These are phyloP conservation scores for Ustilago crameri DNA, from an alignment of 1,284 basidiomycete species.

Conservation along the genomic window DNA sequence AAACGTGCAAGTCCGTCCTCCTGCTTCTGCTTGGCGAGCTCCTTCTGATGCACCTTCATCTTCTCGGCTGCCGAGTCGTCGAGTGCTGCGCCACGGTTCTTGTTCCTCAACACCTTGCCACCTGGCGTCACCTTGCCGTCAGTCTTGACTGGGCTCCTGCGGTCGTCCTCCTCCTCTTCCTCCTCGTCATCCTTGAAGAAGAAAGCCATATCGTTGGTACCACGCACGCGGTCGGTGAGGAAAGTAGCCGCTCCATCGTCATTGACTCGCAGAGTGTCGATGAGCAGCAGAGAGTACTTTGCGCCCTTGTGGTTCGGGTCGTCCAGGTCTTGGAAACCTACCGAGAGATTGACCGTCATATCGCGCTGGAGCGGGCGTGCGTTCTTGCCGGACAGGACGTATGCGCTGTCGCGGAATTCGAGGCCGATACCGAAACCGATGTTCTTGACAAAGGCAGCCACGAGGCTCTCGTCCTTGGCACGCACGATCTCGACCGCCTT, in stretches of 20 bases:
- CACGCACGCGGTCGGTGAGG: constrained; percentile 78
- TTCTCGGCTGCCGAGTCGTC: constrained; percentile 76
- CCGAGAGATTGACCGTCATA: constrained; percentile 85
- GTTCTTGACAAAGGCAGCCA: constrained; percentile 86
- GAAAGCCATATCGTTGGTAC: constrained; percentile 83
- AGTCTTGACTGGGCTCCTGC: constrained; percentile 45
- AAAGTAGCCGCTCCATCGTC: constrained; percentile 73
- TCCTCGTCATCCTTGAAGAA: constrained; percentile 73
- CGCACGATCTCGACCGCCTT: constrained; percentile 79
- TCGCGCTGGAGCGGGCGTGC: constrained; percentile 77
- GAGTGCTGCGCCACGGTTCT: constrained; percentile 80
- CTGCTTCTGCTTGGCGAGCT: constrained; percentile 83
- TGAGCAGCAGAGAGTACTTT: constrained; percentile 89
- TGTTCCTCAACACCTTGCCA: constrained; percentile 65
- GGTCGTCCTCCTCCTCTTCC: constrained; percentile 42
- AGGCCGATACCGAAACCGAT: constrained; percentile 81
- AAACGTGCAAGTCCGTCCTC: constrained; percentile 84
- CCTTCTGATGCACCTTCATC: constrained; percentile 89
- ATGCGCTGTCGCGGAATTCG: constrained; percentile 91
- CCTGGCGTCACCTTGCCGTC: constrained; percentile 55
- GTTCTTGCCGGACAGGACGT: constrained; percentile 85
- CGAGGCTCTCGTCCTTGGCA: constrained; percentile 82
- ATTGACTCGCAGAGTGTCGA: constrained; percentile 87
- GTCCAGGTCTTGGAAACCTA: constrained; percentile 83
- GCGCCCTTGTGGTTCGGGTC: constrained; percentile 76